Evolutionary conservation across 2,329 filamentous ascomycete species (phyloP).

Genomic region (Hypoxylon sp.): DNA sequence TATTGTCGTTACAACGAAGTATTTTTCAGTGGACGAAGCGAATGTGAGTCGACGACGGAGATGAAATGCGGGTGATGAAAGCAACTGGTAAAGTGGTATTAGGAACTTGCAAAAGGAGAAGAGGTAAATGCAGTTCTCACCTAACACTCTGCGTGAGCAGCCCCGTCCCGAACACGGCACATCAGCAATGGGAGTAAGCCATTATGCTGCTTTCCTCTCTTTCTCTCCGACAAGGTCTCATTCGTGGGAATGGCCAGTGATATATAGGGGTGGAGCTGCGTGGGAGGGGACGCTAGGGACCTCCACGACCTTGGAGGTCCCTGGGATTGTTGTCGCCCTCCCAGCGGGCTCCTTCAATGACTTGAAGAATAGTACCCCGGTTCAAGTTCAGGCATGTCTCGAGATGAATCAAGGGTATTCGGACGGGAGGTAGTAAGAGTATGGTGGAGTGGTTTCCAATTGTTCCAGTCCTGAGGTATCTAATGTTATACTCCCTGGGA

Average conservation of each 20-base stretch:
- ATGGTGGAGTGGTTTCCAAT: not conserved
- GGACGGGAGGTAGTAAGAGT: not conserved
- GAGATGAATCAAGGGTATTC: not conserved
- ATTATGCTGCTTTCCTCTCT: constrained; percentile 1
- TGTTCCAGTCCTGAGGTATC: not conserved
- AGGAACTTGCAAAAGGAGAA: not conserved
- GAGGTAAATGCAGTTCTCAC: not conserved
- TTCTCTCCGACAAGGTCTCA: not conserved
- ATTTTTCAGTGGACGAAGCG: not conserved
- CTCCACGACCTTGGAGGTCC: constrained; percentile 20
- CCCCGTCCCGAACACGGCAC: not conserved
- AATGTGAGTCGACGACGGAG: not conserved
- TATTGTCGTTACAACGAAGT: not conserved
- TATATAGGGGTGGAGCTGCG: constrained; percentile 21
- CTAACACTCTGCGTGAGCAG: not conserved
- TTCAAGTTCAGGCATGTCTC: not conserved
- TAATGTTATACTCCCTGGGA: too few species aligned
- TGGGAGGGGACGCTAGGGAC: constrained; percentile 9
- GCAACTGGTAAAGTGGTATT: not conserved
- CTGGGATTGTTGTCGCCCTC: constrained; percentile 13
- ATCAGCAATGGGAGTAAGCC: not conserved
- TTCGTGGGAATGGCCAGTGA: not conserved
- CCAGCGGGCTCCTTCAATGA: constrained; percentile 14
- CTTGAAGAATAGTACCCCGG: not conserved
- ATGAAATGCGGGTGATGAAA: not conserved